Base-by-base conservation (phyloP, 108 stramenopile genomes). In the Skeletonema potamos region DNA sequence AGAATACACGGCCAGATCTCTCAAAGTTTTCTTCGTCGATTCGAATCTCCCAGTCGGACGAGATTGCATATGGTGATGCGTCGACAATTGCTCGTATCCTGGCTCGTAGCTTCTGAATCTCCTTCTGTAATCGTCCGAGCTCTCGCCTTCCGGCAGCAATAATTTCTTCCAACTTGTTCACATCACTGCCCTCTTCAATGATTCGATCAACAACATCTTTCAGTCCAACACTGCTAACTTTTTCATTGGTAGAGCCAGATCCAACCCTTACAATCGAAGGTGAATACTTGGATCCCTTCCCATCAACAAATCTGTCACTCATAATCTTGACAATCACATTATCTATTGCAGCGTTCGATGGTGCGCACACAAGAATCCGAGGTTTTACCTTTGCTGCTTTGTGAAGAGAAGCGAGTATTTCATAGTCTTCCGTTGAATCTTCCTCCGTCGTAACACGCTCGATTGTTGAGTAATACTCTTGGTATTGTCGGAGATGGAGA, bases 341-440 rank as follows among this genome's bases (percentile, higher is more conserved):
- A 58, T 96, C 97, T 44, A 96, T 92, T 0, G 95, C 97, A 7
- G 89, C 91, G 79, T 97, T 97, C 9, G 86, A 87, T 2, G 96
- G 97, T 12, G 96, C 94, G 48, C 79, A 81, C 6, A 97, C 92
- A 32, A 97, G 82, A 26, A 87, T 68, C 34, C 86, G 58, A n/a
- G 86, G 86, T 44, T 82, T 84, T 24, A 70, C 66, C 69, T 80
- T 69, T 3, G 58, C 73, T 36, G 85, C 85, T 62, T 65, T 68
- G 51, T 76, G 74, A 3, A 79, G 62, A 29, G 74, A 33, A 4
- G 76, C 84, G n/a, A 84, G 41, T 44, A 73, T 55, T 68, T 84
- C 84, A 51, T 69, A 78, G 44, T 68, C 51, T 55, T 64, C 66
- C 24, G 69, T 64, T 18, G 51, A 33, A 46, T 68, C 55, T 41